Percentiles rank a stretch among this genome's conserved stretches.
Conservation (phyloP, 2,329 filamentous ascomycete genomes). For the Monosporascus sp. region DNA sequence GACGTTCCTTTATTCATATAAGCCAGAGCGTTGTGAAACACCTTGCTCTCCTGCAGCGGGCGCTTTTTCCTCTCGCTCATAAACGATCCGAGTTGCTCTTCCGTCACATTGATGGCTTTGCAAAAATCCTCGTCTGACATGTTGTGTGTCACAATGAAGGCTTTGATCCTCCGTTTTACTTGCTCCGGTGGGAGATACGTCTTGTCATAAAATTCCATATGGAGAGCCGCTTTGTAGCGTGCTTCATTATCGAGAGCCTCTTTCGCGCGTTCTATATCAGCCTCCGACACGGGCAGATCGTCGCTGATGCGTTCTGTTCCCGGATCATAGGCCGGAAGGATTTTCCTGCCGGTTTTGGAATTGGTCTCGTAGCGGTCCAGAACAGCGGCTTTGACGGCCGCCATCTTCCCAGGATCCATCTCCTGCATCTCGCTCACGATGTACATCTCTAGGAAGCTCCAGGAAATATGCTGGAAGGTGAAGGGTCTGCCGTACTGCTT, state of each 20-base stretch:
- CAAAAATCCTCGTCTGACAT: conserved; percentile 8
- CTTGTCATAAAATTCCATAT: background rate
- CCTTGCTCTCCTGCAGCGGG: conserved; percentile 4
- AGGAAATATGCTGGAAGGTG: conserved; percentile 9
- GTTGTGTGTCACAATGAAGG: conserved; percentile 1
- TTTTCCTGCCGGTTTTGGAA: conserved; percentile 6
- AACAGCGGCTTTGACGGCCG: conserved; percentile 9
- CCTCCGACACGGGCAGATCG: conserved; percentile 6
- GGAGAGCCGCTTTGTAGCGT: background rate
- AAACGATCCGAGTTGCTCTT: conserved; percentile 4
- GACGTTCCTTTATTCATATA: conserved; percentile 4
- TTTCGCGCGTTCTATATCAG: conserved; percentile 4
- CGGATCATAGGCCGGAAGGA: background rate
- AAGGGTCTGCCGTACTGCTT: conserved; percentile 4
- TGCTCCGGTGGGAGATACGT: conserved; percentile 6
- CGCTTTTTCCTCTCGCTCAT: conserved; percentile 5
- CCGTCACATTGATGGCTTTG: conserved; percentile 4
- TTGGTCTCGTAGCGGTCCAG: conserved; percentile 8
- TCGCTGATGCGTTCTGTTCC: conserved; percentile 3
- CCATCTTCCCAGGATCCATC: conserved; percentile 6
- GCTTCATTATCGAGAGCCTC: conserved; percentile 4
- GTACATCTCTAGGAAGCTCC: background rate
- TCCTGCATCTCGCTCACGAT: conserved; percentile 1
- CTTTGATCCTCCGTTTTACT: conserved; percentile 8
- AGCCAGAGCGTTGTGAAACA: conserved; percentile 7